Evolutionary conservation across 208 protist species (phyloP).

Genomic region (Trichomonas tenax): DNA sequence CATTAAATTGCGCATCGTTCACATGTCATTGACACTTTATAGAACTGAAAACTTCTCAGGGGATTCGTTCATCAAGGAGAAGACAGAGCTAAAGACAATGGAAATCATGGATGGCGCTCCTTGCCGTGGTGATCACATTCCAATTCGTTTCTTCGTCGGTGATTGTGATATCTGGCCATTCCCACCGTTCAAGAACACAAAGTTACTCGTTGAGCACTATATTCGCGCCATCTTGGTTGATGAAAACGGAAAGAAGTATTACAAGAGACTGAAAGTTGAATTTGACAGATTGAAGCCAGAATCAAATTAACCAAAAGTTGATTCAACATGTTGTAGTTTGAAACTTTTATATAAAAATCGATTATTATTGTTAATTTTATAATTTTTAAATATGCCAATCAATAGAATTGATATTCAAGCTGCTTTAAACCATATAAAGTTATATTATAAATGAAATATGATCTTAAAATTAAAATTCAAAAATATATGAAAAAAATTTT

Average conservation of each 20-base stretch:
- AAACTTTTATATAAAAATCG: too few species aligned
- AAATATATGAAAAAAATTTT: too few species aligned
- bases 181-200: background rate
- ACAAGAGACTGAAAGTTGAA: background rate
- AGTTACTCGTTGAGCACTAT: background rate
- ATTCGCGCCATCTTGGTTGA: background rate
- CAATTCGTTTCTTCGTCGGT: background rate
- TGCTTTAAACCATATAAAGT: too few species aligned
- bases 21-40: background rate
- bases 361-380: too few species aligned
- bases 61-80: background rate
- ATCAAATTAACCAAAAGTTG: too few species aligned
- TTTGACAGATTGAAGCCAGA: background rate
- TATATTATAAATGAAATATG: too few species aligned
- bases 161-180: background rate
- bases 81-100: background rate
- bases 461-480: too few species aligned
- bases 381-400: too few species aligned
- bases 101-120: background rate
- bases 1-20: background rate
- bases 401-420: too few species aligned
- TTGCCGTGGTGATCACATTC: background rate
- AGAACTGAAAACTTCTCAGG: background rate
- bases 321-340: too few species aligned
- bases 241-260: constrained; percentile 15